Evolutionary conservation across 805 yeast genomes (phyloP).

Genomic region (Candida stauntonica): DNA sequence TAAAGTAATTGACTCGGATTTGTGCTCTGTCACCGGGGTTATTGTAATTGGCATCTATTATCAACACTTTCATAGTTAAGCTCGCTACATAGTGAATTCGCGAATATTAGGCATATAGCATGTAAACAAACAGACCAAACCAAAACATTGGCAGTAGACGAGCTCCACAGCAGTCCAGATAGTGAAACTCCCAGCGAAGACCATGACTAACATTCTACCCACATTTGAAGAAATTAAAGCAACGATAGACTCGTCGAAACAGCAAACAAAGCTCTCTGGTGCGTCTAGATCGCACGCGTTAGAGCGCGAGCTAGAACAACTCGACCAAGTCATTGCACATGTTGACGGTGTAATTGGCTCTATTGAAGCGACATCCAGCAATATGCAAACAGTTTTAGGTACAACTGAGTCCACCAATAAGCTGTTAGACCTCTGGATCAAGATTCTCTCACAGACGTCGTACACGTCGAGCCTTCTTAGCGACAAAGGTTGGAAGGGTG

Average conservation of each 20-base stretch:
- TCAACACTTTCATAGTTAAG: too few relatives aligned
- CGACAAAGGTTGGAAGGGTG: constrained; percentile 38
- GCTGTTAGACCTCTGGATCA: constrained; percentile 55
- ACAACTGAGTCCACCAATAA: constrained; percentile 46
- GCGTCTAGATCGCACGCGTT: constrained; percentile 19
- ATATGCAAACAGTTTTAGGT: constrained; percentile 14
- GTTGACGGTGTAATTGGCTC: constrained; percentile 23
- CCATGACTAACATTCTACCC: constrained; percentile 14
- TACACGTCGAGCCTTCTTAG: constrained; percentile 46
- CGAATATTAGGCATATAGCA: too few relatives aligned
- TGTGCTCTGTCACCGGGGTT: too few relatives aligned
- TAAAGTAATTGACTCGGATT: too few relatives aligned
- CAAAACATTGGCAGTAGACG: too few relatives aligned
- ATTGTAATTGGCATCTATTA: too few relatives aligned
- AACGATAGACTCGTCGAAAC: constrained; percentile 13
- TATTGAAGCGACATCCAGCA: constrained; percentile 18
- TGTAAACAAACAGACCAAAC: too few relatives aligned
- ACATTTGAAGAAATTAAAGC: constrained; percentile 8
- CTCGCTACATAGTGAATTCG: too few relatives aligned
- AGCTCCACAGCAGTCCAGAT: too few relatives aligned
- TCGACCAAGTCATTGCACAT: constrained; percentile 17
- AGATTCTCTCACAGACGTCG: constrained; percentile 57
- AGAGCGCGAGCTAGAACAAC: constrained; percentile 23
- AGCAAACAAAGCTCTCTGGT: constrained; percentile 16
- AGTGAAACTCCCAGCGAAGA: too few relatives aligned